Evolutionary conservation across 2,329 filamentous ascomycete genomes (phyloP), one percentile per base, ranked within the genome.

Genomic region (Lojkania enalia): DNA sequence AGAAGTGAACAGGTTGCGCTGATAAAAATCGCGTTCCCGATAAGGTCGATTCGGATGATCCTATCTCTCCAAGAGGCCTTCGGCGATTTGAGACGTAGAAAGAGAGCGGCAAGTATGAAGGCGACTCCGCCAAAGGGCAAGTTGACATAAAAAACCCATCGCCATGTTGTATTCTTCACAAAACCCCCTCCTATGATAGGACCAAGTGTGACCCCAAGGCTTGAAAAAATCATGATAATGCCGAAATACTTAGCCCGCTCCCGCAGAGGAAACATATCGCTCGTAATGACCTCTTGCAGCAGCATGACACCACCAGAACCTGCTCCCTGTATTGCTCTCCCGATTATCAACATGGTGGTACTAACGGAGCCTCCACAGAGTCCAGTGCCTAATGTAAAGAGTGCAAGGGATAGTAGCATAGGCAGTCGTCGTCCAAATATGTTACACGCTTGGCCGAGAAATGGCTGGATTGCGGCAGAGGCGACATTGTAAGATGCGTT

Each of bases 291-390:
- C n/a, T 74, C 70, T 7, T 70, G 59, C 1, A 79, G 52, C 39
- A 72, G 52, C 29, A 63, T 66, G 51, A 73, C 65, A 0, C 75
- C 74, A 1, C 70, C 73, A 6, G 60, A 68, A 0, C 74, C 76
- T 5, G 74, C 48, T 0, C 81, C 80, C 47, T 83, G 78, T 3
- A 83, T 60, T 0, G 70, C 70, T 2, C 80, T 72, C n/a, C 77
- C 78, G 49, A 67, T 74, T 19, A 85, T 78, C 2, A 85, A 80
- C 53, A 21, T 25, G 20, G 7, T 13, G 6, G 27, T 30, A 15
- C 14, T 25, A 13, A 14, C 31, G 3, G 33, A 25, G 3, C 72
- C 73, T 2, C 77, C 79, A 23, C 65, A 71, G 5, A 83, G 62
- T 0, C 73, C 75, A 41, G 77, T 78, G 0, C 79, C 79, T 0